Evolutionary conservation across 371 early-diverging fungal species (phyloP).

Genomic region (Mycotypha africana): DNA sequence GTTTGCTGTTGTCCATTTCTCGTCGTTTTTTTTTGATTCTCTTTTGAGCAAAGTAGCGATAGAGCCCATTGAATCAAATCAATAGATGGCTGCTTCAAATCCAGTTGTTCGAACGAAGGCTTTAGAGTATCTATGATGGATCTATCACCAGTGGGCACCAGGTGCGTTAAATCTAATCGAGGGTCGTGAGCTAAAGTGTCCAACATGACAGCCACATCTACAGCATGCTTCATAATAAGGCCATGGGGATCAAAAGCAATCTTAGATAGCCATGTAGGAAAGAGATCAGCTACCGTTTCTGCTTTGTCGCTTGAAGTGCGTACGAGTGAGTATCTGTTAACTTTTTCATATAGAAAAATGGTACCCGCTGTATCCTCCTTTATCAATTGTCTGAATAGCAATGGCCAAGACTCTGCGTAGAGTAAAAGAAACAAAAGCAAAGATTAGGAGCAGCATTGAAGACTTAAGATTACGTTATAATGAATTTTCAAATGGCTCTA

Average conservation of each 20-base stretch:
- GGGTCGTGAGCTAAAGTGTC: slow-evolving; percentile 36
- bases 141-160: slow-evolving; percentile 32
- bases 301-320: slow-evolving; percentile 1
- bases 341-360: slow-evolving; percentile 26
- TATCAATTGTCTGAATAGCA: slow-evolving; percentile 17
- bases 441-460: no score
- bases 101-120: slow-evolving; percentile 31
- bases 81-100: slow-evolving; percentile 28
- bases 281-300: slow-evolving; percentile 11
- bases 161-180: slow-evolving; percentile 18
- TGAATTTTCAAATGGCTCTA: not conserved
- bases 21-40: not conserved
- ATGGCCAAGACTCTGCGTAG: slow-evolving; percentile 33
- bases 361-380: slow-evolving; percentile 18
- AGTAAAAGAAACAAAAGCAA: no score
- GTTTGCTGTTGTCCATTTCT: no score
- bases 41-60: slow-evolving; percentile 5
- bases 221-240: slow-evolving; percentile 36
- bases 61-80: slow-evolving; percentile 34
- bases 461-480: no score
- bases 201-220: slow-evolving; percentile 37
- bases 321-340: slow-evolving; percentile 11
- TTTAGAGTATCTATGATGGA: slow-evolving; percentile 28
- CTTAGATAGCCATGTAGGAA: slow-evolving; percentile 31
- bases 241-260: slow-evolving; percentile 32